Evolutionary conservation across 306 rosid genomes (phyloP).

Genomic region (Castanospermum australe): DNA sequence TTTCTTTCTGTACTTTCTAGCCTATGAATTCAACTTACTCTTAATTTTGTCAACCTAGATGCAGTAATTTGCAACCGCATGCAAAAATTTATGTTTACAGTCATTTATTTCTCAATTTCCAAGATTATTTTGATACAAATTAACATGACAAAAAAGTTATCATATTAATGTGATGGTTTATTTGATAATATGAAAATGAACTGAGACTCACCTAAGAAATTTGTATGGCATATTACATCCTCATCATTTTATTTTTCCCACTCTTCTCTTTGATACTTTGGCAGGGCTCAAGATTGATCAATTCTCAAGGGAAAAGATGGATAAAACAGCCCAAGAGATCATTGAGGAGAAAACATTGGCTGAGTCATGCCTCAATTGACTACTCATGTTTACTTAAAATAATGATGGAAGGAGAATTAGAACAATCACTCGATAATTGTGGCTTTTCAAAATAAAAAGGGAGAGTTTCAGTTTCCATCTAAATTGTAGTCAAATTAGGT

Average conservation of each 20-base stretch:
- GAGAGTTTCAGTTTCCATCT: not conserved
- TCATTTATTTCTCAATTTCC: not conserved
- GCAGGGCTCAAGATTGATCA: conserved; percentile 74
- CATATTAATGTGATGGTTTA: not conserved
- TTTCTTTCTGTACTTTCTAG: not conserved
- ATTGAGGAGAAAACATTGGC: conserved; percentile 75
- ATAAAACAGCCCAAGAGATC: conserved; percentile 78
- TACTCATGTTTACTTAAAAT: not conserved
- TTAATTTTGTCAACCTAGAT: not conserved
- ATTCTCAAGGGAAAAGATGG: conserved; percentile 77
- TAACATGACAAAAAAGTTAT: not conserved
- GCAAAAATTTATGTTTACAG: not conserved
- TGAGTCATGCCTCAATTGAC: conserved; percentile 53
- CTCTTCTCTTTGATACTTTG: conserved; percentile 12
- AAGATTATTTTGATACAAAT: not conserved
- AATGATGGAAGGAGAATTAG: not conserved
- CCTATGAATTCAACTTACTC: not conserved
- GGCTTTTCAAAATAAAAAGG: not conserved
- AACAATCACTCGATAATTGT: not conserved
- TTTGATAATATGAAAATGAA: not conserved
- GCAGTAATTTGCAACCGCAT: not conserved
- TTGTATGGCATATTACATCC: not conserved
- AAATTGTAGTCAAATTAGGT: not conserved
- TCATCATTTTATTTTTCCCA: not conserved
- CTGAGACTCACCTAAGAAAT: not conserved